These are phyloP conservation scores for Magnusiomyces clavatus DNA, from an alignment of 1,139 yeast genomes.

Conservation along the genomic window DNA sequence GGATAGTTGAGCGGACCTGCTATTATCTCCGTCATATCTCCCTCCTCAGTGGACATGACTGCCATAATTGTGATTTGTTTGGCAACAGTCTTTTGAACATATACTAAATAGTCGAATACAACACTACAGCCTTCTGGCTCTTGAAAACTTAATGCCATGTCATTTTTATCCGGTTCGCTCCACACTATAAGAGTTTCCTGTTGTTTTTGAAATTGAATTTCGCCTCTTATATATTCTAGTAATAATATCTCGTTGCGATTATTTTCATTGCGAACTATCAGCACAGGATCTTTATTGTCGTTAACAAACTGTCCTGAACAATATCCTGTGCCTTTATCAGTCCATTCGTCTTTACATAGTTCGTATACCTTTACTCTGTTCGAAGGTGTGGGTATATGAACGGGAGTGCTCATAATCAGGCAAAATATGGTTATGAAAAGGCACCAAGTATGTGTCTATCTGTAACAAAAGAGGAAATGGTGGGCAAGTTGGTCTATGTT, in stretches of 20 bases:
- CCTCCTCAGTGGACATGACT: slow-evolving; percentile 39
- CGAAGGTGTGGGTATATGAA: slow-evolving; percentile 40
- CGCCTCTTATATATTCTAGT: slow-evolving; percentile 59
- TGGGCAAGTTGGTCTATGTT: neutral
- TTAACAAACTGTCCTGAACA: slow-evolving; percentile 61
- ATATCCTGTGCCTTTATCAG: slow-evolving; percentile 88
- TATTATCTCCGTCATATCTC: slow-evolving; percentile 63
- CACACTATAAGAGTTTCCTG: slow-evolving; percentile 93
- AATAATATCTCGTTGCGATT: slow-evolving; percentile 53
- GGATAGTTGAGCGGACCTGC: slow-evolving; percentile 78
- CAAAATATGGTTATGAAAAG: neutral
- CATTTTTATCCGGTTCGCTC: slow-evolving; percentile 75
- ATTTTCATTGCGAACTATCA: slow-evolving; percentile 67
- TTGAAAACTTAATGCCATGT: slow-evolving; percentile 86
- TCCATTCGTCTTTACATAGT: slow-evolving; percentile 77
- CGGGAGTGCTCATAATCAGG: slow-evolving; percentile 4
- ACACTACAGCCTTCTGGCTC: slow-evolving; percentile 86
- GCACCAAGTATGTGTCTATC: too few relatives aligned
- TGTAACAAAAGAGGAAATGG: neutral
- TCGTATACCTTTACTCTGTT: slow-evolving; percentile 86
- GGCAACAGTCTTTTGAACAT: slow-evolving; percentile 55
- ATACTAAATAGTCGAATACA: slow-evolving; percentile 70
- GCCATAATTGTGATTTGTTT: slow-evolving; percentile 69
- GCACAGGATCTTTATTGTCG: slow-evolving; percentile 22
- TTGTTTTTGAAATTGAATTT: slow-evolving; percentile 82